These are phyloP conservation scores for Mucor plumbeus DNA, from an alignment of 371 early-diverging fungal genomes.

Conservation along the genomic window DNA sequence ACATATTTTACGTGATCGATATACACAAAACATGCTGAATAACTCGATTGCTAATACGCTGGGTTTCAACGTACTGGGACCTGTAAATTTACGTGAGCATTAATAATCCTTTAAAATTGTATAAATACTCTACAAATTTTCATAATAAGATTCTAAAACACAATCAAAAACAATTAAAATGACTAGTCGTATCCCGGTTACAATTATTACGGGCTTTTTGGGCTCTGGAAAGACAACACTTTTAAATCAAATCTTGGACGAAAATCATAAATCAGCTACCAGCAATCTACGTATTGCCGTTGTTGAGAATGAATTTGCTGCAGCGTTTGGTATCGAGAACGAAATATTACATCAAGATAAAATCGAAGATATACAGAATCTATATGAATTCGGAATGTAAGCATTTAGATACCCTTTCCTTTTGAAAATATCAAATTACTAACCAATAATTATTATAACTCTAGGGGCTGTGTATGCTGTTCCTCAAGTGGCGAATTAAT, in stretches of 20 bases:
- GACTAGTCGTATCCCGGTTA: conserved; percentile 30
- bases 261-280: conserved; percentile 7
- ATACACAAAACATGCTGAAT: no score
- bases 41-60: no score
- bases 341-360: conserved; percentile 38
- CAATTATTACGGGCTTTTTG: conserved; percentile 37
- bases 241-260: conserved; percentile 20
- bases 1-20: no score
- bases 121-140: no score
- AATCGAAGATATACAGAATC: conserved; percentile 33
- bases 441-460: not conserved
- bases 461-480: conserved; percentile 48
- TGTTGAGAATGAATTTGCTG: conserved; percentile 47
- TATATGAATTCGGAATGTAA: conserved; percentile 49
- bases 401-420: no score
- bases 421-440: no score
- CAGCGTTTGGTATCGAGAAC: conserved; percentile 50
- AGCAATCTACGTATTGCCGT: conserved; percentile 25
- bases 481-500: conserved; percentile 44
- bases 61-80: no score
- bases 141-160: no score
- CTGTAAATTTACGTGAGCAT: no score
- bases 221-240: conserved; percentile 35
- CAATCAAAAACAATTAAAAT: no score
- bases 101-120: no score